A percentile compares a stretch with the other conserved stretches of the same genome.
These are phyloP conservation scores for Xerocomellus chrysenteron DNA, from an alignment of 768 basidiomycete species.

Conservation along the genomic window DNA sequence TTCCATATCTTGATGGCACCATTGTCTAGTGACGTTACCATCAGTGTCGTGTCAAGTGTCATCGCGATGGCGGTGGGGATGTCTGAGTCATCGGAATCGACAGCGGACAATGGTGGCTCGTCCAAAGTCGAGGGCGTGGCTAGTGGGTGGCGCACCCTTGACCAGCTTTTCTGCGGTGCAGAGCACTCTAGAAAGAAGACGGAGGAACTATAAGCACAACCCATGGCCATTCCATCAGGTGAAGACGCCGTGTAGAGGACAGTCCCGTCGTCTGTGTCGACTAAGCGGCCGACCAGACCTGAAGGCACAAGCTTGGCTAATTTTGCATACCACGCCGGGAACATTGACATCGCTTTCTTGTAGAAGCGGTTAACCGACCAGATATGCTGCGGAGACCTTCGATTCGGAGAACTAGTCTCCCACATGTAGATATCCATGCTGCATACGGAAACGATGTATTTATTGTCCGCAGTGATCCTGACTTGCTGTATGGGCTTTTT, in stretches of 20 bases:
- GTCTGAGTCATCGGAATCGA: not conserved
- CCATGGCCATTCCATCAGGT: conserved; percentile 6
- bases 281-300: conserved; percentile 1
- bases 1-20: conserved; percentile 16
- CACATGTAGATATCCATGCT: conserved; percentile 14
- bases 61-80: conserved; percentile 3
- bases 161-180: not conserved
- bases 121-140: conserved; percentile 1
- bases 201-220: not conserved
- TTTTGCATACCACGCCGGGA: conserved; percentile 20
- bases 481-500: conserved; percentile 16
- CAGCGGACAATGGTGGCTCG: conserved; percentile 3
- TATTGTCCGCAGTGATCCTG: conserved; percentile 18
- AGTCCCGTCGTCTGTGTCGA: conserved; percentile 9
- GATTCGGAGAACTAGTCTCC: conserved; percentile 2
- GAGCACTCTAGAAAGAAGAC: conserved; percentile 1
- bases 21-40: conserved; percentile 7
- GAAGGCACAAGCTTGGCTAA: conserved; percentile 3
- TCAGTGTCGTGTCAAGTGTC: conserved; percentile 5
- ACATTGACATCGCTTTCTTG: conserved; percentile 2
- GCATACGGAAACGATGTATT: conserved; percentile 14
- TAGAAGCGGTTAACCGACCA: conserved; percentile 14
- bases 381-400: conserved; percentile 10
- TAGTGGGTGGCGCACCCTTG: conserved; percentile 8
- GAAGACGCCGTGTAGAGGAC: conserved; percentile 5